Evolutionary conservation across 768 basidiomycete species (phyloP), one percentile per base, ranked within the genome.

Genomic region (Rhodotorula paludigena): DNA sequence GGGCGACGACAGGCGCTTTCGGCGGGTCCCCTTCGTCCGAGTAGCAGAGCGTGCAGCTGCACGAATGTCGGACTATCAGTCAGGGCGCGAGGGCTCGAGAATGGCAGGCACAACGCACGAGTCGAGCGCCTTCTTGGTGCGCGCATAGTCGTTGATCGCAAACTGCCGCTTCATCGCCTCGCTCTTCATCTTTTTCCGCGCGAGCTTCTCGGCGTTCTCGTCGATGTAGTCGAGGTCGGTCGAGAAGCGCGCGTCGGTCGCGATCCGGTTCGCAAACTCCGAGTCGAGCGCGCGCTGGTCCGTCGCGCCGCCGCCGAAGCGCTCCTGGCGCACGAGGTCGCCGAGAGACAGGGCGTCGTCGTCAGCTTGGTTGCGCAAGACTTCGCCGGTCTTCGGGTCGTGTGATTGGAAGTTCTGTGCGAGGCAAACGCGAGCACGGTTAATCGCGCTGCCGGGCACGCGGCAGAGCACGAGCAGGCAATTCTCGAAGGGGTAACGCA

Each of bases 121-220:
- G 14, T 92, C 85, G 57, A 98, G 77, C 3, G 85, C 93, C 76
- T 89, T 89, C 80, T 97, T 93, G 0, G 96, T 98, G 48, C 86
- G 85, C 63, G 93, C 93, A 79, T 92, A 98, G 79, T 98, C 94
- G 65, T 97, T 85, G 69, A 99, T 89, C 20, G 96, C 96, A 77
- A 97, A 99, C 73, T 92, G 89, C 52, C 93, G 85, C 78, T 92
- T 98, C 88, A 96, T 91, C 30, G 88, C 90, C 75, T 98, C 94
- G 8, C 87, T 86, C 58, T 92, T 89, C 90, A 97, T 92, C 80
- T 94, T 98, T 78, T 91, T 87, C 63, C 93, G 82, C 45, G 89
- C 90, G 0, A 98, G 82, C 72, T 86, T 87, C 75, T 94, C 94
- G 1, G 92, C 92, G 77, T 97, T 94, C 71, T 98, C 96, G 72